These are phyloP conservation scores for Exophiala spinifera DNA, from an alignment of 2,329 filamentous ascomycete species.

Conservation along the genomic window DNA sequence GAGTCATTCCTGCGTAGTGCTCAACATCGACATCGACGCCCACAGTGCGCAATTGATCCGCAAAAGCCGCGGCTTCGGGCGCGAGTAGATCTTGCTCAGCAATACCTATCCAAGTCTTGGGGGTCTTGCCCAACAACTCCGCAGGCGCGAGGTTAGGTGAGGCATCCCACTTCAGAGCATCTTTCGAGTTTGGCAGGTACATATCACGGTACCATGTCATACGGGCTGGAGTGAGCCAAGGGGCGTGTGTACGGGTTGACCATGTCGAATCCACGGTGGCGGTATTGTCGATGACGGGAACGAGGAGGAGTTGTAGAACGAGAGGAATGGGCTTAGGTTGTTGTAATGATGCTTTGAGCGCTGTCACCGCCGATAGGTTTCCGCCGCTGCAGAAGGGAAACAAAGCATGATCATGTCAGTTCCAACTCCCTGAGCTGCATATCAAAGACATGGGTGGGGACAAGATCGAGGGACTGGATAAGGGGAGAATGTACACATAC, in stretches of 20 bases:
- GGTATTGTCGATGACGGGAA: conserved; percentile 10
- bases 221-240: conserved; percentile 36
- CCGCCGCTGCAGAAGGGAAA: background rate
- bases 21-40: conserved; percentile 50
- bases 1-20: conserved; percentile 54
- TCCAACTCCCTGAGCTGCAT: too few relatives aligned
- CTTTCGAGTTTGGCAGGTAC: conserved; percentile 49
- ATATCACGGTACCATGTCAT: conserved; percentile 53
- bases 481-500: conserved; percentile 23
- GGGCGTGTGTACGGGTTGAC: conserved; percentile 28
- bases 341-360: conserved; percentile 44
- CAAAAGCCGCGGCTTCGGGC: conserved; percentile 53
- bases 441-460: too few relatives aligned
- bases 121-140: conserved; percentile 49
- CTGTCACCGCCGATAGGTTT: conserved; percentile 48
- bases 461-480: too few relatives aligned
- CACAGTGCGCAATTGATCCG: conserved; percentile 43
- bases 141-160: conserved; percentile 51
- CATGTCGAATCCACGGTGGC: conserved; percentile 26
- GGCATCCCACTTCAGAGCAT: conserved; percentile 51
- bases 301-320: conserved; percentile 3
- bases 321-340: background rate
- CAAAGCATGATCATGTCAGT: background rate
- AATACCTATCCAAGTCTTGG: conserved; percentile 51
- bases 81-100: conserved; percentile 56